Percentiles rank a stretch among this genome's conserved stretches.
Conservation (phyloP, 805 yeast genomes). For the Starmera caribaea region DNA sequence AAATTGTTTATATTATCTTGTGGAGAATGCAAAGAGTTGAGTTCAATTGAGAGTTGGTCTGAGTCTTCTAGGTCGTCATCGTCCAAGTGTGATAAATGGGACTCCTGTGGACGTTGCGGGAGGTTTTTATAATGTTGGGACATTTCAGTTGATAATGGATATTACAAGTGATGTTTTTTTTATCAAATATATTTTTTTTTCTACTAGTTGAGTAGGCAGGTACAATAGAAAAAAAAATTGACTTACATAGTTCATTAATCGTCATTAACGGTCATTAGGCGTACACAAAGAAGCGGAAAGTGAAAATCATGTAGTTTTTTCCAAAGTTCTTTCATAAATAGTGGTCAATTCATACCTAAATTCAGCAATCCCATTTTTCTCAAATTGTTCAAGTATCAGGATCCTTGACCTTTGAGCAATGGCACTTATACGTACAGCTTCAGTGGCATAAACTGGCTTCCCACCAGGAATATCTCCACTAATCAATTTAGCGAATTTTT, state of each 20-base stretch:
- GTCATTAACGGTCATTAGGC: too few species aligned
- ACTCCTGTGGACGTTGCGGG: too few species aligned
- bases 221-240: too few species aligned
- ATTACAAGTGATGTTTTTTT: background rate
- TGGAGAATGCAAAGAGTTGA: background rate
- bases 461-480: slow-evolving; percentile 25
- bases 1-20: too few species aligned
- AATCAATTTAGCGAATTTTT: slow-evolving; percentile 27
- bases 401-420: slow-evolving; percentile 44
- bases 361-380: slow-evolving; percentile 25
- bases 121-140: too few species aligned
- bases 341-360: slow-evolving; percentile 34
- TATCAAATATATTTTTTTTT: background rate
- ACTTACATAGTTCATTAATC: too few species aligned
- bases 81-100: background rate
- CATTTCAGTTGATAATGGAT: background rate
- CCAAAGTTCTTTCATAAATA: slow-evolving; percentile 34
- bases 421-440: slow-evolving; percentile 39
- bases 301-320: slow-evolving; percentile 20
- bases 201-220: background rate
- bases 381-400: slow-evolving; percentile 26
- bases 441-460: slow-evolving; percentile 34
- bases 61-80: background rate
- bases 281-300: too few species aligned
- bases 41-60: background rate